A percentile compares a stretch with the other conserved stretches of the same genome.
These are phyloP conservation scores for Diutina catenulata DNA, from an alignment of 1,139 yeast species.

Conservation along the genomic window DNA sequence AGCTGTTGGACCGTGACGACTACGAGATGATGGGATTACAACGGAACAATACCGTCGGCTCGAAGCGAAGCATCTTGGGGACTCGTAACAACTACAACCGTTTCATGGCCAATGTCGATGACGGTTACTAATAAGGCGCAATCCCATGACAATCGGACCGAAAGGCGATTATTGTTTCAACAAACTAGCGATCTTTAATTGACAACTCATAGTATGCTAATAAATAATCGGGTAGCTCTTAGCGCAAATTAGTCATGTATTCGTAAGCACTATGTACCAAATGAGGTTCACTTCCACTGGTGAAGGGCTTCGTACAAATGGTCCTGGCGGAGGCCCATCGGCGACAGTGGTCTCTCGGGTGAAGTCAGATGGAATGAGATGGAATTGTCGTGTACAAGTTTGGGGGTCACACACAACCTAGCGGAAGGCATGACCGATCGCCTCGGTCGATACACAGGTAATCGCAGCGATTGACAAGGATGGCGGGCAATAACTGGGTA, in stretches of 20 bases:
- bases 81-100: conserved; percentile 28
- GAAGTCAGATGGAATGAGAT: neutral
- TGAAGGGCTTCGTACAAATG: neutral
- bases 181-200: too few species aligned
- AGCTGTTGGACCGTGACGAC: conserved; percentile 10
- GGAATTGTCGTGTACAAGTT: neutral
- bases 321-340: neutral
- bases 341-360: neutral
- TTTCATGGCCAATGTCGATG: conserved; percentile 23
- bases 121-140: too few species aligned
- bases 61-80: conserved; percentile 28
- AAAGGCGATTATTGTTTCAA: too few species aligned
- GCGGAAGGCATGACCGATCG: too few species aligned
- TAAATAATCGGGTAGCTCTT: too few species aligned
- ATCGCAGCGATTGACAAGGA: neutral
- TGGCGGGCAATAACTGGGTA: neutral
- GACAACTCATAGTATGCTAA: too few species aligned
- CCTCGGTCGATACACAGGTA: too few species aligned
- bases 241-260: too few species aligned
- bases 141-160: too few species aligned
- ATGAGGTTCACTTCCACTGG: neutral
- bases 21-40: conserved; percentile 1
- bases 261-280: too few species aligned
- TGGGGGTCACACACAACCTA: too few species aligned
- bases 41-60: conserved; percentile 11